Conservation (phyloP, 2,329 filamentous ascomycete genomes). For the Nakataea oryzae region DNA sequence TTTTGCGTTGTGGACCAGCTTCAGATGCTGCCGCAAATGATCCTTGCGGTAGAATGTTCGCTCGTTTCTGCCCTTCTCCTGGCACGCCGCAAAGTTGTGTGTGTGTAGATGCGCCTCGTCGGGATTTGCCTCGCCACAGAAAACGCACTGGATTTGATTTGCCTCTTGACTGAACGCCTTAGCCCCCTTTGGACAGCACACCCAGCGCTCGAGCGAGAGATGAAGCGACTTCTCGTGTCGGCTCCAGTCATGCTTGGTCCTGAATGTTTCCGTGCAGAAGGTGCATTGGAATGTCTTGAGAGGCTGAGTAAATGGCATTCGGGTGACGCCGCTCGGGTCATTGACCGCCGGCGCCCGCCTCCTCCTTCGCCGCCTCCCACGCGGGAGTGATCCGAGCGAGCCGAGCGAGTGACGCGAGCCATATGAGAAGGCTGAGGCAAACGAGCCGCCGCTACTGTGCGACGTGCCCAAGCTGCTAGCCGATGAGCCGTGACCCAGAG, state of each 20-base stretch:
- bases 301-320: slow-evolving; percentile 23
- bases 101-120: slow-evolving; percentile 43
- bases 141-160: slow-evolving; percentile 46
- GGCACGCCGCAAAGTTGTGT: slow-evolving; percentile 54
- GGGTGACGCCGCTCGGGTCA: slow-evolving; percentile 20
- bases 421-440: slow-evolving; percentile 48
- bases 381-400: slow-evolving; percentile 34
- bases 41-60: slow-evolving; percentile 58
- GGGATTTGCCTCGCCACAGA: slow-evolving; percentile 46
- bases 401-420: slow-evolving; percentile 46
- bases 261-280: slow-evolving; percentile 58
- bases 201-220: slow-evolving; percentile 55
- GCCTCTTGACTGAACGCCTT: slow-evolving; percentile 46
- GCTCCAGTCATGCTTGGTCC: slow-evolving; percentile 59
- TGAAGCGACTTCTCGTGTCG: slow-evolving; percentile 60
- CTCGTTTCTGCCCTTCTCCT: slow-evolving; percentile 51
- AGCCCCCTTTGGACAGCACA: slow-evolving; percentile 49
- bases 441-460: slow-evolving; percentile 47
- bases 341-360: slow-evolving; percentile 28
- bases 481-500: slow-evolving; percentile 48
- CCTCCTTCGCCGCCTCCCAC: slow-evolving; percentile 39
- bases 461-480: slow-evolving; percentile 51
- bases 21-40: slow-evolving; percentile 55
- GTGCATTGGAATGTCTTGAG: slow-evolving; percentile 55
- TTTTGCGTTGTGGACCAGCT: slow-evolving; percentile 53